phyloP scores from a whole-genome alignment of 164 flowering plant species.

The Houttuynia cordata region DNA sequence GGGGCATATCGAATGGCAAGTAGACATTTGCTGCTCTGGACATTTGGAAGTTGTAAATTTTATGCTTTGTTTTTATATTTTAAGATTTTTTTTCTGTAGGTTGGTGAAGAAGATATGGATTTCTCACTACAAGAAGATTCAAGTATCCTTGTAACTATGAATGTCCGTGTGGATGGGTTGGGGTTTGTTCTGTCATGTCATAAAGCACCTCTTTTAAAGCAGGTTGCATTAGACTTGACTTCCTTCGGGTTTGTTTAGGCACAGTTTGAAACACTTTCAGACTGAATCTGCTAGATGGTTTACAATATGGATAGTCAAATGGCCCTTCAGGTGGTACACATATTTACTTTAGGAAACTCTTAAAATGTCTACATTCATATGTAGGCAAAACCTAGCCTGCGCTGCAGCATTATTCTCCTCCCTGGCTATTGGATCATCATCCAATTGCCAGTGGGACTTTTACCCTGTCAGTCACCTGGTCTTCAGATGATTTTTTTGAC shows the following conservation, averaged over 20 bases:
- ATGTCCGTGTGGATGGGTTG: no score
- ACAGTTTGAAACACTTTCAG: background rate
- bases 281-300: background rate
- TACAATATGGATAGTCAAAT: no score
- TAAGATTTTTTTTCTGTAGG: slow-evolving; percentile 26
- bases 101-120: slow-evolving; percentile 28
- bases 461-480: no score
- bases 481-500: no score
- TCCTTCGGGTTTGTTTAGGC: background rate
- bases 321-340: no score
- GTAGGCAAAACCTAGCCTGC: no score
- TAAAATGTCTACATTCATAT: no score
- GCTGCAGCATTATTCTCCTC: no score
- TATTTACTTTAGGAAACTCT: no score
- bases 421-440: no score
- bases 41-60: background rate
- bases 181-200: no score
- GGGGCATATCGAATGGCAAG: slow-evolving; percentile 27
- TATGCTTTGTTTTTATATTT: background rate
- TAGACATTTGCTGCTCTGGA: background rate
- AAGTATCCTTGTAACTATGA: slow-evolving; percentile 41
- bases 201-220: background rate
- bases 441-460: no score
- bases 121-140: slow-evolving; percentile 22
- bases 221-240: background rate